Conservation (phyloP, 176 grass and related monocot species). For the Secale cereale region DNA sequence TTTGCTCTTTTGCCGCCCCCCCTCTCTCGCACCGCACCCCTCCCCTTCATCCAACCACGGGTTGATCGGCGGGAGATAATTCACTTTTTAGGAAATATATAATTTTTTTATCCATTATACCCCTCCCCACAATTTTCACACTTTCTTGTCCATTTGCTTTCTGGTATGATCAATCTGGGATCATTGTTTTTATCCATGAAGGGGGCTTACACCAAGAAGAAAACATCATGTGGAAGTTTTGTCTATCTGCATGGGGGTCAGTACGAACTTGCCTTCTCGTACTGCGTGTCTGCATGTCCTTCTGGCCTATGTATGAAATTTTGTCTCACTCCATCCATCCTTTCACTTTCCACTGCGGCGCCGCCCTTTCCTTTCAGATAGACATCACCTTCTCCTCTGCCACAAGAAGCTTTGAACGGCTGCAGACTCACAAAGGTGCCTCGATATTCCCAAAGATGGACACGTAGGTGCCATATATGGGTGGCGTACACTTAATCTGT, state of each 20-base stretch:
- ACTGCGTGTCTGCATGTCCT: neutral
- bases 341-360: slow-evolving; percentile 9
- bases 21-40: neutral
- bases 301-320: neutral
- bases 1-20: neutral
- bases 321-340: neutral
- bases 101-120: neutral
- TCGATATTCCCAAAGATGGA: neutral
- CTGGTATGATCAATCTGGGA: neutral
- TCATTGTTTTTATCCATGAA: slow-evolving; percentile 17
- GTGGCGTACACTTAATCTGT: neutral
- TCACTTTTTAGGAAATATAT: neutral
- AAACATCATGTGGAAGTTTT: no score
- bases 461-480: neutral
- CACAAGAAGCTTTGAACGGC: slow-evolving; percentile 7
- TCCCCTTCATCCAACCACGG: neutral
- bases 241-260: neutral
- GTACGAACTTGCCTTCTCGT: neutral
- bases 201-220: neutral
- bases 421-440: neutral
- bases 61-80: neutral
- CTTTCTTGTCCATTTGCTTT: neutral
- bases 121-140: no score
- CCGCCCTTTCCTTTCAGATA: slow-evolving; percentile 23
- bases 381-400: neutral